Base-by-base conservation (phyloP, 768 basidiomycete genomes). In the Butyriboletus loyo region DNA sequence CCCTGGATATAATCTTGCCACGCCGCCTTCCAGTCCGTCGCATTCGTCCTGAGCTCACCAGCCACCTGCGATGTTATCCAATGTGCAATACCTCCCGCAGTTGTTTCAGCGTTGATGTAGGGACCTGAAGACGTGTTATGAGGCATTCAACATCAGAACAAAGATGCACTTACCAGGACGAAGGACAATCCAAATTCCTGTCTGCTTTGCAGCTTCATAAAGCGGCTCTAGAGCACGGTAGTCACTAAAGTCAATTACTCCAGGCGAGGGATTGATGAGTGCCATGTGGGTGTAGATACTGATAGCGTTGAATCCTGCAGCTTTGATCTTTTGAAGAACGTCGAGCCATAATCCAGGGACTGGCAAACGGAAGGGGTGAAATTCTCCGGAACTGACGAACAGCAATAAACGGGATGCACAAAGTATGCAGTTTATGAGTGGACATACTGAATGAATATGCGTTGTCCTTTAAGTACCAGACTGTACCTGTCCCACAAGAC, bases 241-340 rank as follows among this genome's bases (percentile, higher is more conserved):
- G 28, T 81, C 82, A 56, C 79, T 64, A 57, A 92, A 89, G 62
- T 92, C 89, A 31, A 91, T 67, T 0, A 87, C 80, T 4, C 83
- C 88, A 32, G 78, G 85, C 0, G 87, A 77, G 9, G 89, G 91
- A 56, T 92, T 87, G 30, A 83, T 79, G 38, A 89, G 64, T 4
- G 81, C 89, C 90, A 89, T 88, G 57, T 92, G 89, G 0, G 82
- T 82, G 60, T 92, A 92, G 24, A 92, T 79, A 57, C 87, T 88
- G 57, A 89, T 71, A 0, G 81, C 81, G 59, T 92, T 93, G 53
- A 93, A 73, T 11, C 91, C 91, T 0, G 87, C 83, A 5, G 89
- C 91, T 61, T 89, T 89, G 53, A 82, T 74, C 64, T 89, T 92
- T 58, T 92, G 84, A 37, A 92, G 78, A 45, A 92, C 83, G 61